These are phyloP conservation scores for Coemansia sp. DNA, from an alignment of 192 early-diverging fungal species.

Conservation along the genomic window DNA sequence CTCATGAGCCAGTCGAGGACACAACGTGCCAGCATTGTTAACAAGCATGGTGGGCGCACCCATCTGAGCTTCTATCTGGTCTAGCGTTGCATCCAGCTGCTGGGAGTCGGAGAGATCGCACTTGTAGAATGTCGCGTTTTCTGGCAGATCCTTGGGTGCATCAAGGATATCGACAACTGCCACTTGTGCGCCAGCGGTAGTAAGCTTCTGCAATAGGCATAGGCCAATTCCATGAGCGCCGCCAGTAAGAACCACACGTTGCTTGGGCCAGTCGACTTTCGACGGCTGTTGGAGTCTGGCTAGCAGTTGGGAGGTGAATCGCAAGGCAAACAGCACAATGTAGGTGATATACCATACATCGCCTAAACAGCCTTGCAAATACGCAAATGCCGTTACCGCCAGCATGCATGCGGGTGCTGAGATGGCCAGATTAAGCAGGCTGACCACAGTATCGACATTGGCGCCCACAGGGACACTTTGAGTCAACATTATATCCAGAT, in stretches of 20 bases:
- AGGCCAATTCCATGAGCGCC: slow-evolving; percentile 46
- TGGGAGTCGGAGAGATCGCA: slow-evolving; percentile 31
- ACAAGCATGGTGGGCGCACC: slow-evolving; percentile 76
- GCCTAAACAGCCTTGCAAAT: slow-evolving; percentile 1
- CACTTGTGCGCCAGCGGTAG: slow-evolving; percentile 12
- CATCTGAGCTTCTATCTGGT: slow-evolving; percentile 32
- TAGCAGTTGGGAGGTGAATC: not conserved
- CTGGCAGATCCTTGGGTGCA: slow-evolving; percentile 6
- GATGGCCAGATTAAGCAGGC: not conserved
- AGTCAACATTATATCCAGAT: not conserved
- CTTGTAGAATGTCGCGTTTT: slow-evolving; percentile 20
- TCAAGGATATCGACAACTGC: slow-evolving; percentile 36
- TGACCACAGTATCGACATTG: slow-evolving; percentile 34
- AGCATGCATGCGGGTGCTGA: slow-evolving; percentile 13
- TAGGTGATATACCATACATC: slow-evolving; percentile 16
- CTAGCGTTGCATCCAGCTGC: slow-evolving; percentile 14
- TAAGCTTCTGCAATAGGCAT: slow-evolving; percentile 20
- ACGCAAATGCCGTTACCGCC: slow-evolving; percentile 9
- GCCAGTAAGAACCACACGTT: slow-evolving; percentile 41
- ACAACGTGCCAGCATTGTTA: slow-evolving; percentile 79
- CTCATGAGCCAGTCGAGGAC: slow-evolving; percentile 59
- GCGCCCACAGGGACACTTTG: slow-evolving; percentile 14
- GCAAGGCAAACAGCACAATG: slow-evolving; percentile 9
- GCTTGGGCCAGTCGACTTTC: slow-evolving; percentile 31
- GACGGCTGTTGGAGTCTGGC: not conserved